Evolutionary conservation across 1,139 yeast species (phyloP), one percentile per base, ranked within the genome.

Genomic region (Insectozyma bohioensis): DNA sequence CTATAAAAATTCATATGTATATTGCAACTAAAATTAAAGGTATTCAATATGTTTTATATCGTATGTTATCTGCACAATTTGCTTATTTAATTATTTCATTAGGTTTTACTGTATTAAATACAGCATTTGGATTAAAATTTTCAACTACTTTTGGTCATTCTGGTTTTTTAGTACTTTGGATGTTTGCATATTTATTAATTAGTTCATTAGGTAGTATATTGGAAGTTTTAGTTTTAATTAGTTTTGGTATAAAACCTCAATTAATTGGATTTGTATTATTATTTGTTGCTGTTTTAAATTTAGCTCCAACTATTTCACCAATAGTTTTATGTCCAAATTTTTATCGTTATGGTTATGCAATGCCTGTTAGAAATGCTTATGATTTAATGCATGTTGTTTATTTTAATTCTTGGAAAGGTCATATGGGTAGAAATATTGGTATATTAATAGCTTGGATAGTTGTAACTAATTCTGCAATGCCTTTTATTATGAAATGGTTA

Each of bases 101-200:
- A 21, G 63, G 68, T 1, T 70, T 58, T 41, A 61, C 70, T 17
- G 46, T 59, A 8, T 51, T 72, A 40, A 69, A 67, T 39, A 54
- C 63, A 9, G 78, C 79, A 0, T 75, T 69, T 48, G 69, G 64
- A 22, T 51, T 72, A 34, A 41, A 49, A 7, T 53, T 51, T 40
- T 39, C 37, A 17, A 49, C 43, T 6, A 48, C 71, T 0, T 59
- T 72, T 31, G 78, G 79, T 31, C 42, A 49, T 9, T 63, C 71
- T 37, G 79, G 79, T 1, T 73, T 74, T 47, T 58, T 74, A 19
- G 75, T 74, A 5, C 47, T 58, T 30, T 75, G 80, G 80, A 50
- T 61, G 48, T 46, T 66, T 35, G 57, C 67, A 0, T 75, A 51
- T 44, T 49, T 75, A 36, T 54, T 68, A 7, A 70, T 73, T 66